phyloP scores from a whole-genome alignment of 2,329 filamentous ascomycete genomes.

The Colletotrichum chlorophyti region DNA sequence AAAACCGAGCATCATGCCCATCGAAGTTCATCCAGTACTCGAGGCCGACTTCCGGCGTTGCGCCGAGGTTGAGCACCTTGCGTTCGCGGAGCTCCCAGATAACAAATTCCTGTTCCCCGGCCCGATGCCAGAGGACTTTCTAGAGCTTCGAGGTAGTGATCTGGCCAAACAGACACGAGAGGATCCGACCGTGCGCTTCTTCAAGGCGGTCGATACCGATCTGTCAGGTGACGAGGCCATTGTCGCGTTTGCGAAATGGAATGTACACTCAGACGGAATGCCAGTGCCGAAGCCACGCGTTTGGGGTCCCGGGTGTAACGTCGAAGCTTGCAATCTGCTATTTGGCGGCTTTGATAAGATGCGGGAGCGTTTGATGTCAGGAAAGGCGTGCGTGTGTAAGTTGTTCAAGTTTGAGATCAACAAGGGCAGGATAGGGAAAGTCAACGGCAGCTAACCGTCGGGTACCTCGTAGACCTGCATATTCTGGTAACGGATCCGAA shows the following conservation, averaged over 20 bases:
- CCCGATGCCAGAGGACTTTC: slow-evolving; percentile 34
- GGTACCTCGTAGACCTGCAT: slow-evolving; percentile 42
- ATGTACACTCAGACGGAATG: slow-evolving; percentile 37
- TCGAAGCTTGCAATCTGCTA: slow-evolving; percentile 41
- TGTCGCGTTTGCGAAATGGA: slow-evolving; percentile 45
- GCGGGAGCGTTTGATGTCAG: slow-evolving; percentile 38
- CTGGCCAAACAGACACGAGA: slow-evolving; percentile 30
- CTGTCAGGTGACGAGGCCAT: slow-evolving; percentile 34
- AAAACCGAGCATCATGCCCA: slow-evolving; percentile 6
- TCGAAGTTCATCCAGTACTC: slow-evolving; percentile 24
- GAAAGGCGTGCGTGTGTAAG: slow-evolving; percentile 44
- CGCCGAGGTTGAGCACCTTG: slow-evolving; percentile 22
- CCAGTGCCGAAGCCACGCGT: slow-evolving; percentile 32
- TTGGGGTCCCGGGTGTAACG: slow-evolving; percentile 39
- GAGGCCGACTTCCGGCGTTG: slow-evolving; percentile 21
- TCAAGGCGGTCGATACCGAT: slow-evolving; percentile 28
- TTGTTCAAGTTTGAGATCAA: slow-evolving; percentile 1
- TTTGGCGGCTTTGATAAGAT: slow-evolving; percentile 39
- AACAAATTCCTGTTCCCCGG: slow-evolving; percentile 36
- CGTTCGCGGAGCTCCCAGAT: slow-evolving; percentile 11
- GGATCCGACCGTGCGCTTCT: slow-evolving; percentile 18
- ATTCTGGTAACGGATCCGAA: slow-evolving; percentile 45
- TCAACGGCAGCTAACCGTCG: slow-evolving; percentile 8
- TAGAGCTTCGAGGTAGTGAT: slow-evolving; percentile 32
- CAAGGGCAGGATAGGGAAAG: background rate